These are phyloP conservation scores for Parathielavia appendiculata DNA, from an alignment of 495 filamentous ascomycete species.

Conservation along the genomic window DNA sequence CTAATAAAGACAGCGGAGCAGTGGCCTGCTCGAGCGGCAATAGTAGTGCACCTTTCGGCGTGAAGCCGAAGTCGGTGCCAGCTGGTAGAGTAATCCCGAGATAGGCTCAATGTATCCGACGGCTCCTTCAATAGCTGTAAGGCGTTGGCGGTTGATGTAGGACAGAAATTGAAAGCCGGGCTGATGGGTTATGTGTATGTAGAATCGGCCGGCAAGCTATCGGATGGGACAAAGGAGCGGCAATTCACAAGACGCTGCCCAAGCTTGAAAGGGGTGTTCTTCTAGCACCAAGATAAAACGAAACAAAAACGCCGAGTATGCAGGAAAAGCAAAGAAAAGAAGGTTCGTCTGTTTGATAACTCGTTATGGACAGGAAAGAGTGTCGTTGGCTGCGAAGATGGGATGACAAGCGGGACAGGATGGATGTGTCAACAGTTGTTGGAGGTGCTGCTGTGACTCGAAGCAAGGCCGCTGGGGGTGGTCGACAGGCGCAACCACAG, in stretches of 20 bases:
- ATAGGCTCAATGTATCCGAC: neutral
- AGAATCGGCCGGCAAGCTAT: neutral
- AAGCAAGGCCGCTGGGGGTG: conserved; percentile 3
- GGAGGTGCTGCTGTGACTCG: conserved; percentile 9
- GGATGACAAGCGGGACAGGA: neutral
- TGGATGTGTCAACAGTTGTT: neutral
- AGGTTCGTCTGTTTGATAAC: neutral
- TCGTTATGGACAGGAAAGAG: conserved; percentile 1
- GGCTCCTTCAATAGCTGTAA: neutral
- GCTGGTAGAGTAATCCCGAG: neutral
- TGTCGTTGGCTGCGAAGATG: conserved; percentile 4
- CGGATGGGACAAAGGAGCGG: conserved; percentile 11
- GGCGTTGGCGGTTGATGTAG: neutral
- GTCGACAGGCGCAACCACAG: conserved; percentile 11
- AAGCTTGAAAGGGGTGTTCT: neutral
- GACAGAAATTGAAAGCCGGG: conserved; percentile 5
- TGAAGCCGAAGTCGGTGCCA: conserved; percentile 2
- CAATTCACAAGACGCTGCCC: neutral
- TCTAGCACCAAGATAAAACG: conserved; percentile 1
- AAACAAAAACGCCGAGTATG: conserved; percentile 14
- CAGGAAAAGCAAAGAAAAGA: conserved; percentile 1
- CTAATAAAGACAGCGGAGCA: conserved; percentile 25
- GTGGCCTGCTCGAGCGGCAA: conserved; percentile 35
- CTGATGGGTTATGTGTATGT: neutral
- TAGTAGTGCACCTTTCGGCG: conserved; percentile 10